Evolutionary conservation across 768 basidiomycete species (phyloP).

Genomic region (Sporobolomyces roseus): DNA sequence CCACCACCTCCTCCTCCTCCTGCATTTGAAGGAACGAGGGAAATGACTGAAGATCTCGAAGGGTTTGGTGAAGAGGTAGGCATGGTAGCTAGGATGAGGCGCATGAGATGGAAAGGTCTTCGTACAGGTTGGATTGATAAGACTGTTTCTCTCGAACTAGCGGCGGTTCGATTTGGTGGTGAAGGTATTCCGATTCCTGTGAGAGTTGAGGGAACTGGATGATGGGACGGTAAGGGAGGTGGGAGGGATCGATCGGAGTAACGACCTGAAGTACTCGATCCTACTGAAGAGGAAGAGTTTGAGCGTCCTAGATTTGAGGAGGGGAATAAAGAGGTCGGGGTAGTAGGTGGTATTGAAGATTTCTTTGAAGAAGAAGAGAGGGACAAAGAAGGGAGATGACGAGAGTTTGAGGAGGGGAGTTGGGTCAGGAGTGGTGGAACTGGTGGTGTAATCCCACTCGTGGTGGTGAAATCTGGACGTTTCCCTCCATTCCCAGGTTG

Average conservation of each 20-base stretch:
- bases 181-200: neutral
- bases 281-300: slow-evolving; percentile 28
- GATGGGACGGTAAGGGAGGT: neutral
- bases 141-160: slow-evolving; percentile 4
- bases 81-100: slow-evolving; percentile 72
- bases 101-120: slow-evolving; percentile 89
- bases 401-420: neutral
- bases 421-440: slow-evolving; percentile 6
- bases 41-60: neutral
- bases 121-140: slow-evolving; percentile 53
- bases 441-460: neutral
- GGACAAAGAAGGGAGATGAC: slow-evolving; percentile 1
- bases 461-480: slow-evolving; percentile 22
- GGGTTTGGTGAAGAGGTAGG: neutral
- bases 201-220: neutral
- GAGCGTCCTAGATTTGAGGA: slow-evolving; percentile 8
- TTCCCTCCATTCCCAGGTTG: slow-evolving; percentile 26
- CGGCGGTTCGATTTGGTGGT: slow-evolving; percentile 5
- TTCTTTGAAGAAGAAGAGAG: slow-evolving; percentile 15
- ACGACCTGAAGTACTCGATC: slow-evolving; percentile 8
- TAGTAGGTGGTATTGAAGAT: slow-evolving; percentile 18
- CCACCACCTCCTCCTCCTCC: slow-evolving; percentile 59
- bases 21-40: slow-evolving; percentile 42
- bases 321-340: slow-evolving; percentile 28
- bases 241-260: slow-evolving; percentile 1